These are phyloP conservation scores for Aethionema arabicum DNA, from an alignment of 345 rosid species.

Conservation along the genomic window DNA sequence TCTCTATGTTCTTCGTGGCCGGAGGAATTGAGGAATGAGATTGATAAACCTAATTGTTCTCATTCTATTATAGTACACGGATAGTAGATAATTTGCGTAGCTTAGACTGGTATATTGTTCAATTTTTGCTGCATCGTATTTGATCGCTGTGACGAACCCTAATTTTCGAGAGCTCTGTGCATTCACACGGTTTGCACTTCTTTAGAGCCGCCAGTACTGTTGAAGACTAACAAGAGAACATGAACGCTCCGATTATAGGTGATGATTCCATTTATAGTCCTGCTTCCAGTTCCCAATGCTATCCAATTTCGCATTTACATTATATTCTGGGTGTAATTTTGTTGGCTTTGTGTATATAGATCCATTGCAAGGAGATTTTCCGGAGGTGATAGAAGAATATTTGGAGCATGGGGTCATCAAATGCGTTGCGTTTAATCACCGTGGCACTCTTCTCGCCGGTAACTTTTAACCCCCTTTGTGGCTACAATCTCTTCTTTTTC, in stretches of 20 bases:
- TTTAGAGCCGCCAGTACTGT: neutral
- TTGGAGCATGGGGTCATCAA: constrained; percentile 92
- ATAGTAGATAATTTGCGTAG: neutral
- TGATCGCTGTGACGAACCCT: constrained; percentile 24
- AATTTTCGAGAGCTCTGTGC: constrained; percentile 1
- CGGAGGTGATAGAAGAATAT: constrained; percentile 96
- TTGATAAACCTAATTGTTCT: constrained; percentile 12
- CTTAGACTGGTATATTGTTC: neutral
- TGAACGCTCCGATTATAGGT: constrained; percentile 41
- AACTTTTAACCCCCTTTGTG: constrained; percentile 3
- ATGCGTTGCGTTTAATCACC: constrained; percentile 94
- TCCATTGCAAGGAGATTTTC: constrained; percentile 99
- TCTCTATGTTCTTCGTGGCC: neutral
- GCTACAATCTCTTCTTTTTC: neutral
- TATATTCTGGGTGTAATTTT: neutral
- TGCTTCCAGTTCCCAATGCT: constrained; percentile 9
- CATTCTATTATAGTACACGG: neutral
- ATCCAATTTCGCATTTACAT: neutral
- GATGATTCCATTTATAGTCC: neutral
- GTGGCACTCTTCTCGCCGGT: constrained; percentile 98
- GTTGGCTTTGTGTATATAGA: constrained; percentile 36
- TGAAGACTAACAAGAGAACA: constrained; percentile 5
- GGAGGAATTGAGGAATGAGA: constrained; percentile 6
- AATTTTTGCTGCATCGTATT: neutral
- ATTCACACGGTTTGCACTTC: constrained; percentile 4